These are phyloP conservation scores for Venturiaceae sp. DNA, from an alignment of 2,329 filamentous ascomycete genomes.

Conservation along the genomic window DNA sequence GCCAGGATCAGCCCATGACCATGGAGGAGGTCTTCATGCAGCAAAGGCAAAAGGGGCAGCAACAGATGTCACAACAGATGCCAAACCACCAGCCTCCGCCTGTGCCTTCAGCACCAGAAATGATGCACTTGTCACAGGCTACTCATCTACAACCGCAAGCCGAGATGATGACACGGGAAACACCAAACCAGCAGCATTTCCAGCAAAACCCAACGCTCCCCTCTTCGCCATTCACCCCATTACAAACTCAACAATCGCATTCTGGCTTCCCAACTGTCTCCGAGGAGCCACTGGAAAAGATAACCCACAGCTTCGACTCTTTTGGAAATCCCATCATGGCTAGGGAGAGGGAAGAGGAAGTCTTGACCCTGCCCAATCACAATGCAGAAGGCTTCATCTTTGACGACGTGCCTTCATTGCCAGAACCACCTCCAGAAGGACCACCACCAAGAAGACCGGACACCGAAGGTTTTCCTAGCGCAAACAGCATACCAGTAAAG, in stretches of 20 bases:
- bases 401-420: conserved; percentile 59
- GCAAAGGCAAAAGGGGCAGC: conserved; percentile 42
- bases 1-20: conserved; percentile 41
- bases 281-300: conserved; percentile 48
- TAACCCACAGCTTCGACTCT: conserved; percentile 49
- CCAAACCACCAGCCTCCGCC: conserved; percentile 55
- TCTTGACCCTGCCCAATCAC: conserved; percentile 4
- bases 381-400: conserved; percentile 84
- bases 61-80: conserved; percentile 27
- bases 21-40: conserved; percentile 51
- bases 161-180: conserved; percentile 34
- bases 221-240: conserved; percentile 17
- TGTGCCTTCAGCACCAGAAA: conserved; percentile 29
- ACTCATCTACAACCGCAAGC: conserved; percentile 27
- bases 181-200: conserved; percentile 22
- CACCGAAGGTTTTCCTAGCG: conserved; percentile 76
- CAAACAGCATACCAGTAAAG: conserved; percentile 67
- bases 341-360: conserved; percentile 25
- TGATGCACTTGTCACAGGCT: conserved; percentile 29
- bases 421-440: conserved; percentile 45
- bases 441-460: conserved; percentile 60
- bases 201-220: conserved; percentile 28
- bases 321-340: conserved; percentile 42
- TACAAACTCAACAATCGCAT: conserved; percentile 4
- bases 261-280: conserved; percentile 4